Conservation (phyloP, 1,284 basidiomycete species). For the Ceratobasidium sp. region DNA sequence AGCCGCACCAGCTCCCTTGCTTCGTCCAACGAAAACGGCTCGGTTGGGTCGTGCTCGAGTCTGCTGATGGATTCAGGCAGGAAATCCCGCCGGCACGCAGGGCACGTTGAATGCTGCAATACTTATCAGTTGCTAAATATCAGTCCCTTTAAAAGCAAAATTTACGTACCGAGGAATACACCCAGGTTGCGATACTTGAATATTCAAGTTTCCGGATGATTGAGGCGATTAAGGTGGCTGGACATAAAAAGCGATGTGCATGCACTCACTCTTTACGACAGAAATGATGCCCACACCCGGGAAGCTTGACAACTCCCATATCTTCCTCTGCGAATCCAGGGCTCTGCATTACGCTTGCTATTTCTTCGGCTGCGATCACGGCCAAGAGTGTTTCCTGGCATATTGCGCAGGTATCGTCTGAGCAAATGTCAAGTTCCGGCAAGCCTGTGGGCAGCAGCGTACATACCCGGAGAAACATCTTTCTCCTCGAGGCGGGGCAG, state of each 20-base stretch:
- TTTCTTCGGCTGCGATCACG: conserved; percentile 46
- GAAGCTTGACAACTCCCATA: conserved; percentile 45
- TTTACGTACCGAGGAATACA: conserved; percentile 28
- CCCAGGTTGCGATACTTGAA: conserved; percentile 36
- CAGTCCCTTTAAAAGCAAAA: background rate
- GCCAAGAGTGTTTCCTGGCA: conserved; percentile 48
- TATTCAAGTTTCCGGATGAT: background rate
- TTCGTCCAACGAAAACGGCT: conserved; percentile 17
- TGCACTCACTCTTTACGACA: conserved; percentile 48
- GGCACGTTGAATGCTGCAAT: conserved; percentile 46
- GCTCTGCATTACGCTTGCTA: conserved; percentile 48
- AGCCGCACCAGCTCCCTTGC: conserved; percentile 23
- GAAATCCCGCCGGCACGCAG: conserved; percentile 44
- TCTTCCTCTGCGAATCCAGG: conserved; percentile 45
- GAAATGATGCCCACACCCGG: conserved; percentile 46
- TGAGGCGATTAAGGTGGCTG: background rate
- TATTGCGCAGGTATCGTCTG: conserved; percentile 47
- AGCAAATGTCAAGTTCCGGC: background rate
- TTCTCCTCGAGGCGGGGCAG: conserved; percentile 39
- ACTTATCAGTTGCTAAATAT: background rate
- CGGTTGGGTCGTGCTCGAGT: conserved; percentile 7
- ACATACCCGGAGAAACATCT: conserved; percentile 33
- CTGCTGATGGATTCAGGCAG: conserved; percentile 18
- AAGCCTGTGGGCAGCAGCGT: too few relatives aligned
- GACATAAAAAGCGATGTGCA: background rate